These are phyloP conservation scores for Chaetomiaceae sp. DNA, from an alignment of 2,329 filamentous ascomycete species.

Conservation along the genomic window DNA sequence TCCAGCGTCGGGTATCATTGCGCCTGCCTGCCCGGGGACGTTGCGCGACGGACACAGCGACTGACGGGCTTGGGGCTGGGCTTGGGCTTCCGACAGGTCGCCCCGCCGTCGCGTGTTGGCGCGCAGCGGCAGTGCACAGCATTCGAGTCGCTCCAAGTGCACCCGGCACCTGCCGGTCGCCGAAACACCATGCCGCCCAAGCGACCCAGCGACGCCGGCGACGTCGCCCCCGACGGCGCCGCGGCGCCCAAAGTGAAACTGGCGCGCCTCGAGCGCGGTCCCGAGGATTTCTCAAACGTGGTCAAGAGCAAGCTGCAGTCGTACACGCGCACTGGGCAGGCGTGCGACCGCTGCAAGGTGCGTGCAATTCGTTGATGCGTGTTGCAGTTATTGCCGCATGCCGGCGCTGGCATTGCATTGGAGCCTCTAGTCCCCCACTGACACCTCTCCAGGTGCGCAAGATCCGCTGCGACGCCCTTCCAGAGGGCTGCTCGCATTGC, in stretches of 20 bases:
- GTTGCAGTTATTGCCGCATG: too few relatives aligned
- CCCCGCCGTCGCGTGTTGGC: constrained; percentile 19
- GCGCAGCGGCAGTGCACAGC: constrained; percentile 19
- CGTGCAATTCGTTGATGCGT: background rate
- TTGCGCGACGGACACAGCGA: constrained; percentile 5
- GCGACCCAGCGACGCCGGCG: constrained; percentile 37
- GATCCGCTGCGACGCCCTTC: constrained; percentile 76
- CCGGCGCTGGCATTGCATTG: too few relatives aligned
- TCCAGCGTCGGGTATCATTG: too few relatives aligned
- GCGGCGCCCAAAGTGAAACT: constrained; percentile 40
- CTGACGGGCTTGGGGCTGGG: too few relatives aligned
- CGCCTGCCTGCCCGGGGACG: too few relatives aligned
- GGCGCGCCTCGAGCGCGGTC: constrained; percentile 41
- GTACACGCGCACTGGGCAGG: constrained; percentile 67
- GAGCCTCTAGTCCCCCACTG: background rate
- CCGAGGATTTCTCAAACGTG: constrained; percentile 48
- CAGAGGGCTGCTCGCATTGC: constrained; percentile 78
- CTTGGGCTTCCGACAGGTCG: background rate
- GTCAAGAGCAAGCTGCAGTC: constrained; percentile 51
- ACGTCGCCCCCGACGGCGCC: constrained; percentile 30
- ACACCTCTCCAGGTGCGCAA: constrained; percentile 59
- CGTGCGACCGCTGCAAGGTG: constrained; percentile 81
- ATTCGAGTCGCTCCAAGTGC: background rate
- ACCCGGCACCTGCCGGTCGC: constrained; percentile 12
- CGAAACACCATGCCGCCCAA: constrained; percentile 35